Evolutionary conservation across 352 stramenopile genomes (phyloP), one percentile per base, ranked within the genome.

Genomic region (Globisporangium middletonii): DNA sequence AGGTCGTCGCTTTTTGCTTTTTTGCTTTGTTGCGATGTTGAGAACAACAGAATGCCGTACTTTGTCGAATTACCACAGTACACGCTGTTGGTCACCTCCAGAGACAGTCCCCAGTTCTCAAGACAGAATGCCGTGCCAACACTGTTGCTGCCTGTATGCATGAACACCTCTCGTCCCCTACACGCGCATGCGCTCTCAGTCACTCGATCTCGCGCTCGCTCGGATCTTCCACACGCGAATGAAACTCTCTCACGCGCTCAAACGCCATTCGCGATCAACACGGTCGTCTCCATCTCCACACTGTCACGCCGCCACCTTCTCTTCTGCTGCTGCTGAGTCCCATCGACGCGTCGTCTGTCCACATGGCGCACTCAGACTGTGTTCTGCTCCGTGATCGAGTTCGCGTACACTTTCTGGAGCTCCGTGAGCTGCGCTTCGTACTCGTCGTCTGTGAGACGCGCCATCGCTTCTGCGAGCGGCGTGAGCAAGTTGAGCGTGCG

Each of bases 331-430:
- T 35, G 30, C 30, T 35, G 3, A 35, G 30, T 35, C 30, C 64
- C 41, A 48, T 30, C 8, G 16, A 23, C 26, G 11, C 3, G 12
- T 8, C 6, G 19, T 11, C 8, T 15, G 15, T 27, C n/a, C 45
- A 30, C 27, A 23, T 23, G 23, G 23, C 4, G 2, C 18, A 2
- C 28, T 82, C 61, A 92, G 30, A 92, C 82, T 46, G 75, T 82
- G 64, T 88, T 69, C 23, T 77, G 65, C 65, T 74, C 68, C 19
- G 73, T 71, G 41, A 83, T 64, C 41, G 74, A 64, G 41, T 60
- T 73, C n/a, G 70, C 68, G 66, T 92, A 92, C 50, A 92, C 71
- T 65, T 87, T 87, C 58, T 92, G 82, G 35, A 92, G 57, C 59
- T 85, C 72, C n/a, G 68, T 59, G 53, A 92, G 65, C 65, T 92